Base-by-base conservation (phyloP, 2,329 filamentous ascomycete genomes). In the Ophidiomyces ophidiicola region DNA sequence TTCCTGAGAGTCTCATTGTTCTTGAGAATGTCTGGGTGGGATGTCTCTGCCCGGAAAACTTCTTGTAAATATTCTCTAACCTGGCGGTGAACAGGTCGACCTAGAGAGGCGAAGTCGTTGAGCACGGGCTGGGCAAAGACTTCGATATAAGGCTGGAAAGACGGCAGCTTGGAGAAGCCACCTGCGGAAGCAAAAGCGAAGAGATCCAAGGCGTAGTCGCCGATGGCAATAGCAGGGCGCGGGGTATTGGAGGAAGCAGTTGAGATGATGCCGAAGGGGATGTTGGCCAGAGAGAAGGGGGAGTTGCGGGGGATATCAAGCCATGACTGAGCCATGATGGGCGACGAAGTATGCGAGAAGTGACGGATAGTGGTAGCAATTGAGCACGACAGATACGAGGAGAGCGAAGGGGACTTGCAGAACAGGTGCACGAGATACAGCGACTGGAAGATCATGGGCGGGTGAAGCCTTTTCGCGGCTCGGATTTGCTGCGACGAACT, bases 261-360 rank as follows among this genome's bases (percentile, higher is more conserved):
- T 20, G 76, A 80, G 54, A 90, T 82, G 63, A 90, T 77, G 52
- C 83, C 83, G 53, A 88, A 88, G 1, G 83, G 83, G 39, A 90
- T 79, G 55, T 90, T 90, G 52, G 78, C 75, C 36, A 88, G 64
- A 6, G 82, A 83, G 61, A 86, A 86, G 52, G 77, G 75, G 41
- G 72, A 78, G 41, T 67, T 63, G 37, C 66, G 63, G 32, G 75
- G 71, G 43, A 80, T 75, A 35, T 59, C 59, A 40, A 80, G 64
- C 75, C 75, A 79, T 39, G 72, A 77, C 26, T 38, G 54, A 36
- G 48, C 48, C 53, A 53, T 52, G 15, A 32, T 50, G 26, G 3
- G 3, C 10, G 26, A 14, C 32, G 4, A 17, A 23, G 36, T 32
- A 21, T n/a, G n/a, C n/a, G 26, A 23, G 6, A 14, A 20, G n/a